Conservation (phyloP, 2,329 filamentous ascomycete species). For the Colletotrichum chlorophyti region DNA sequence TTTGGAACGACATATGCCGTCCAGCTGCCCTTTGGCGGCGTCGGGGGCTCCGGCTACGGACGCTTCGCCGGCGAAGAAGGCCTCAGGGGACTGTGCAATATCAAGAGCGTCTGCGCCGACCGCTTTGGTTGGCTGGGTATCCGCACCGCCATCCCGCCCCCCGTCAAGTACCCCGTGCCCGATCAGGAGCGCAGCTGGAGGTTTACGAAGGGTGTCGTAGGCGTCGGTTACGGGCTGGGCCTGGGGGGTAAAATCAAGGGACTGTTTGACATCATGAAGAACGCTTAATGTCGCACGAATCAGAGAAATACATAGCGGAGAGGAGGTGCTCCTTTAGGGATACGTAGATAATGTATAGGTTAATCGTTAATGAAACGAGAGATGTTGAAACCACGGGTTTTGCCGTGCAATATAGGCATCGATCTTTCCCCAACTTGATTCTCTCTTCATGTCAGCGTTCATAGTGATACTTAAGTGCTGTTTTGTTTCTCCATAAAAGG, state of each 20-base stretch:
- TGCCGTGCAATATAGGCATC: not conserved
- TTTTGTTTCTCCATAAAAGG: not conserved
- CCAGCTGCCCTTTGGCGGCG: conserved; percentile 91
- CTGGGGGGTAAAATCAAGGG: conserved; percentile 47
- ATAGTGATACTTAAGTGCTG: not conserved
- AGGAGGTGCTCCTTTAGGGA: too few species aligned
- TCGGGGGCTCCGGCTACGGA: conserved; percentile 89
- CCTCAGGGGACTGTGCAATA: conserved; percentile 81
- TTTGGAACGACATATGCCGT: conserved; percentile 94
- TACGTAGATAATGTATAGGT: too few species aligned
- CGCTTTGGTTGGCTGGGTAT: conserved; percentile 66
- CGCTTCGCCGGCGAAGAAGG: conserved; percentile 93
- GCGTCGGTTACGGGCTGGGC: conserved; percentile 63
- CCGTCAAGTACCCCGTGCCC: conserved; percentile 81
- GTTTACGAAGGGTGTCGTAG: conserved; percentile 67
- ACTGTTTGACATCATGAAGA: conserved; percentile 49
- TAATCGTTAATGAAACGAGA: too few species aligned
- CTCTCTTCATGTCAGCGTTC: too few species aligned
- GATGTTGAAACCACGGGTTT: too few species aligned
- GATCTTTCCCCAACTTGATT: too few species aligned
- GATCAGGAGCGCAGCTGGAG: conserved; percentile 70
- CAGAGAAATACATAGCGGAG: not conserved
- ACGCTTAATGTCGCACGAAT: conserved; percentile 38
- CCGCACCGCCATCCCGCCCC: conserved; percentile 79
- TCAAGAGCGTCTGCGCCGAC: conserved; percentile 87